Base-by-base conservation (phyloP, 1,139 yeast species). In the Nakaseomyces glabratus region DNA sequence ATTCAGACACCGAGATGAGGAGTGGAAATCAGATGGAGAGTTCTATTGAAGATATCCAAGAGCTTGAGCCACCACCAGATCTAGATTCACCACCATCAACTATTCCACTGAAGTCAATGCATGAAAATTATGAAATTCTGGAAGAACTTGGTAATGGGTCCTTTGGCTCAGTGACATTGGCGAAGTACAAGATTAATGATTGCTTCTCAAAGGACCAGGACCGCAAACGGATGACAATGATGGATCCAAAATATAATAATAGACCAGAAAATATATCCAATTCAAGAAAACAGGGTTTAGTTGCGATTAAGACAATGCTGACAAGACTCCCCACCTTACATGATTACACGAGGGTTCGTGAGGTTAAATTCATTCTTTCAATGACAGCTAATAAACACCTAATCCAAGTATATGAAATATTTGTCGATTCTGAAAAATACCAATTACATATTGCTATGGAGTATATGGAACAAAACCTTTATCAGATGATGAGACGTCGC, bases 371-470 rank as follows among this genome's bases (percentile, higher is more conserved):
- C 52, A 80, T 85, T 26, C 59, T 74, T 24, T 59, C 77, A 0
- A 72, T 86, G 11, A 79, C 88, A 1, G 68, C 84, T 1, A 94
- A 84, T 58, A 71, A 73, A 12, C 71, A 77, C 45, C 61, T 90
- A 37, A 77, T 88, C 11, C 81, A 75, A 44, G 69, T 86, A 2
- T 74, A 71, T 57, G 95, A 88, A 48, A 67, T 86, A 51, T 82
- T 88, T 51, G 68, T 82, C 37, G 95, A 86, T 57, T 65, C 69
- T 31, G 43, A 51, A 8, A 60, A 68, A 30, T 69, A 64, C 45
- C 73, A 72, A 45, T 66, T 85, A 38, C 86, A 82, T 51, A 82
- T 88, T 28, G 80, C 82, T 5, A 85, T 88, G 94, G 97, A 90
- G 57, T 69, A 79, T 17, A 73, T 88, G 84, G 82, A 79, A 46